phyloP scores from a whole-genome alignment of 192 early-diverging fungal species.

The Coemansia furcata region DNA sequence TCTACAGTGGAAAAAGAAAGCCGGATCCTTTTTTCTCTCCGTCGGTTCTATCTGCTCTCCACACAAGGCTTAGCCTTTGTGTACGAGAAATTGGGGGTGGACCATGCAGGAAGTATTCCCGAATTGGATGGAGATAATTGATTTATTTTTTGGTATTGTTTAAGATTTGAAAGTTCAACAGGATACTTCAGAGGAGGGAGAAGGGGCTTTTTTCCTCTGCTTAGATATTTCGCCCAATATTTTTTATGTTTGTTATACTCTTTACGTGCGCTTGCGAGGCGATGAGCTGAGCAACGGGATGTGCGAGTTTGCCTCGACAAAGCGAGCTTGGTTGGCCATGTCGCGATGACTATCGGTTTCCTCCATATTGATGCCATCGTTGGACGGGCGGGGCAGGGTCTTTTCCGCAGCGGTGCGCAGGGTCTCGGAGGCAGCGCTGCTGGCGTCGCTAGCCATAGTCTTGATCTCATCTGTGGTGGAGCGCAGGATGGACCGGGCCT shows the following conservation, averaged over 20 bases:
- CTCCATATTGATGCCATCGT: slow-evolving; percentile 20
- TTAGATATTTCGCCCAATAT: not conserved
- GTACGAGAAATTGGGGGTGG: not conserved
- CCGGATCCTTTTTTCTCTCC: not conserved
- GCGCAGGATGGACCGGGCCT: slow-evolving; percentile 27
- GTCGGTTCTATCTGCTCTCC: not conserved
- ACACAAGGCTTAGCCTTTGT: not conserved
- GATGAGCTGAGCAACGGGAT: slow-evolving; percentile 34
- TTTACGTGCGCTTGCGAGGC: not conserved
- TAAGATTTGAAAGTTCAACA: no score
- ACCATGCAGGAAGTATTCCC: not conserved
- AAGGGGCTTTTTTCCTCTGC: not conserved
- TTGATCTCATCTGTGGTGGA: slow-evolving; percentile 24
- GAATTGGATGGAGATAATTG: not conserved
- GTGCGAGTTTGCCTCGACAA: slow-evolving; percentile 38
- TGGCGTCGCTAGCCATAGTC: slow-evolving; percentile 26
- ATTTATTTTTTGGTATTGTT: not conserved
- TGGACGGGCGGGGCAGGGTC: slow-evolving; percentile 15
- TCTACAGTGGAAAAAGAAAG: not conserved
- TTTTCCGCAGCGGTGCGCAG: slow-evolving; percentile 10
- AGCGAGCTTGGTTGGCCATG: slow-evolving; percentile 5
- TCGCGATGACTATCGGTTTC: not conserved
- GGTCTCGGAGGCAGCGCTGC: slow-evolving; percentile 11
- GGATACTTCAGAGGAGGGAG: no score
- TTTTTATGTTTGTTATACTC: not conserved